Evolutionary conservation across 768 basidiomycete species (phyloP).

Genomic region (Fomitopsis serialis): DNA sequence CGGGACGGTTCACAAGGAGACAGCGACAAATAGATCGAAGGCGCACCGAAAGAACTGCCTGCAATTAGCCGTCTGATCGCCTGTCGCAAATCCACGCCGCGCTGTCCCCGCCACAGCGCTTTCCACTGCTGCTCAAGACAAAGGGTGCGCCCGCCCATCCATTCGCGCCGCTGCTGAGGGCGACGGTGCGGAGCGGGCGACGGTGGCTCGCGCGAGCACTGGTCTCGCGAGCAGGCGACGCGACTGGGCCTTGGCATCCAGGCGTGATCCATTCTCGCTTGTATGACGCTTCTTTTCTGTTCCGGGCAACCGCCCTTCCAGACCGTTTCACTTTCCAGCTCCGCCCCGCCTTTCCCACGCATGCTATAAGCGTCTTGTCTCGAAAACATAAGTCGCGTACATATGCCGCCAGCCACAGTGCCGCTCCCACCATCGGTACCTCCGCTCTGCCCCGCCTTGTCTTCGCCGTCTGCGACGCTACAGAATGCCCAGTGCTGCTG

Average conservation of each 20-base stretch:
- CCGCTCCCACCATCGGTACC: too few species aligned
- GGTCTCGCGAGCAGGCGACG: not conserved
- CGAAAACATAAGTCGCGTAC: too few species aligned
- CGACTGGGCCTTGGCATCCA: slow-evolving; percentile 5
- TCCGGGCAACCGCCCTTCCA: slow-evolving; percentile 16
- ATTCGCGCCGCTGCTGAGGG: not conserved
- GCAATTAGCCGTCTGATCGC: not conserved
- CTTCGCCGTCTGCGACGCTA: not conserved
- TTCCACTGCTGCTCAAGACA: not conserved
- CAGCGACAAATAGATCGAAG: slow-evolving; percentile 14
- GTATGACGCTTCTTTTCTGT: slow-evolving; percentile 9
- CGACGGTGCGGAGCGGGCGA: too few species aligned
- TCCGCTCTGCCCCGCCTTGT: not conserved
- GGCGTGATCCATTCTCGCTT: slow-evolving; percentile 11
- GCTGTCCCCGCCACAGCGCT: not conserved
- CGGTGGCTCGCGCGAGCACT: not conserved
- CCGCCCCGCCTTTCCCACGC: slow-evolving; percentile 11
- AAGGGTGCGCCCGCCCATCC: not conserved
- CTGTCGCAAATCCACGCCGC: not conserved
- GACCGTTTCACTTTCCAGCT: slow-evolving; percentile 14
- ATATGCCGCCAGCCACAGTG: too few species aligned
- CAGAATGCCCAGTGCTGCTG: not conserved
- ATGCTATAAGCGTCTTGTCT: not conserved
- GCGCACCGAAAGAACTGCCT: not conserved
- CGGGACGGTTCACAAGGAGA: slow-evolving; percentile 16